Evolutionary conservation across 208 protist genomes (phyloP), one percentile per base, ranked within the genome.

Genomic region (Crithidia sp.): DNA sequence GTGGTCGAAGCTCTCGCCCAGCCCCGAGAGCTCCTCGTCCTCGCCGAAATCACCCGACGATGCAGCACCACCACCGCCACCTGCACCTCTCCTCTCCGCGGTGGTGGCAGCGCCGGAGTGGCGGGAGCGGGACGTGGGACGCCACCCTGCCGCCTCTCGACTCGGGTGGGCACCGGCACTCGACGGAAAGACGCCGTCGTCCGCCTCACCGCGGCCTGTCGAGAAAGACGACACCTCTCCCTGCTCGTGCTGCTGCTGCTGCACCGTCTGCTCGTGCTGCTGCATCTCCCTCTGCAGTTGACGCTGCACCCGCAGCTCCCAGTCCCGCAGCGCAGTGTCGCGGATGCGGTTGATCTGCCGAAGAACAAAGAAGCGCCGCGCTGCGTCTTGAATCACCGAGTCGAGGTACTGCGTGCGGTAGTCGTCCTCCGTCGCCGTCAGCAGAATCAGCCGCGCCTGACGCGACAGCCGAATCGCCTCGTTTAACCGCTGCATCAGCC

Each of bases 351-450:
- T 67, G 19, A 71, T n/a, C 54, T 79, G 71, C 17, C 67, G 61
- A 37, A 78, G 60, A 13, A 82, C 68, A 41, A 50, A 74, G 55
- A 70, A 56, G 17, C 57, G 61, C 5, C 84, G 68, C 28, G 67
- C 55, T 2, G 58, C 72, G n/a, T 79, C 85, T 43, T 78, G 64
- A 28, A 83, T 65, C 10, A 84, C 13, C 10, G 47, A 63, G 53
- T 83, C 76, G 13, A 86, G 17, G 71, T 82, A 79, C 13, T 80
- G 80, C 16, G 68, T 57, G 40, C 47, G 19, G 67, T 80, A 77
- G 71, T 89, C 81, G 39, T 77, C 63, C 58, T 71, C 62, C 16
- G 74, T 80, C 12, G 81, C 75, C 8, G 72, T 67, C 52, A 89
- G 73, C 13, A 69, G 66, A 2, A 89, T 76, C 41, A 84, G 44